phyloP scores from a whole-genome alignment of 768 basidiomycete species.

The Serendipita sp. region DNA sequence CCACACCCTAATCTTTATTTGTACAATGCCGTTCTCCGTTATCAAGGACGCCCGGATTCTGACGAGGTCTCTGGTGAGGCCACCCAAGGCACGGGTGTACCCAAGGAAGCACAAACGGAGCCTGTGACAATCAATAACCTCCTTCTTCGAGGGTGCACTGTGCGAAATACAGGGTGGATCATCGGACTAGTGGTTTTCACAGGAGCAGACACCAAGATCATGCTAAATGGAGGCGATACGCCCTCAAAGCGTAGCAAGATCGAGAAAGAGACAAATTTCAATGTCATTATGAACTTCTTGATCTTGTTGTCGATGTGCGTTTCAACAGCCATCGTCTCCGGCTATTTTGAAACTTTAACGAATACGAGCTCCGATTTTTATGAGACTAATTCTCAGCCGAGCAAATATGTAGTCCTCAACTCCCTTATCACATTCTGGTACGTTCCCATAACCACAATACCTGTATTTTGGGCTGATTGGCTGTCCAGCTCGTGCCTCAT shows the following conservation, averaged over 20 bases:
- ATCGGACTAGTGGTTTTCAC: constrained; percentile 91
- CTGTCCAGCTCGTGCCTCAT: constrained; percentile 66
- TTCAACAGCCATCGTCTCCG: constrained; percentile 58
- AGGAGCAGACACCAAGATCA: constrained; percentile 71
- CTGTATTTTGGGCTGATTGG: constrained; percentile 9
- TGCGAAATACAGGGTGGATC: constrained; percentile 84
- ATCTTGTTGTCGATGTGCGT: constrained; percentile 64
- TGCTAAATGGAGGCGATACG: constrained; percentile 81
- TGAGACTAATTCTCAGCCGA: constrained; percentile 48
- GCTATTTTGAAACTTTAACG: constrained; percentile 41
- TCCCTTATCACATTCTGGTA: constrained; percentile 83
- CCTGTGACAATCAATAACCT: constrained; percentile 76
- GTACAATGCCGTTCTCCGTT: constrained; percentile 75
- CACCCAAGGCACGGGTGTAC: constrained; percentile 37
- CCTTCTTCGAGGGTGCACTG: constrained; percentile 73
- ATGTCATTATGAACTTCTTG: constrained; percentile 85
- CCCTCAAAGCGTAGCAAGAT: constrained; percentile 97
- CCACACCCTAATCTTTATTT: constrained; percentile 86
- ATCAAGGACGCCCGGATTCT: constrained; percentile 14
- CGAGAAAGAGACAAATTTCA: constrained; percentile 96
- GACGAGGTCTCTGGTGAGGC: constrained; percentile 14
- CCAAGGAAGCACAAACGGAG: constrained; percentile 23
- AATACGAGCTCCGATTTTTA: constrained; percentile 57
- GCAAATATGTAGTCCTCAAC: constrained; percentile 45
- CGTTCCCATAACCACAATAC: constrained; percentile 19